Conservation (phyloP, 129 eudicot species). For the Flaveria brownii region DNA sequence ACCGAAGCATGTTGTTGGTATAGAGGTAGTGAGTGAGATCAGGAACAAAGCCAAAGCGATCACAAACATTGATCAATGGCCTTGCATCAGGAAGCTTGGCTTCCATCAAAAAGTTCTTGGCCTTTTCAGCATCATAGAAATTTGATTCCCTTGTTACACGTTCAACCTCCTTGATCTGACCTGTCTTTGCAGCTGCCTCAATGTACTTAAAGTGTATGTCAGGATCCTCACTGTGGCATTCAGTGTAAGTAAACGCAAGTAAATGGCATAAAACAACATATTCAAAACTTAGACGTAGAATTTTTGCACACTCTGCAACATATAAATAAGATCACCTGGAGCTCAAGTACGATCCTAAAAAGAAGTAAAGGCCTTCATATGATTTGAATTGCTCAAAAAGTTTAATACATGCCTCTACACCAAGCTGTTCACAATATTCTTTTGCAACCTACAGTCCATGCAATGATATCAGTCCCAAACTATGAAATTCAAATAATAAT, state of each 20-base stretch:
- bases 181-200: constrained; percentile 98
- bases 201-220: constrained; percentile 96
- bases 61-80: constrained; percentile 95
- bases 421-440: constrained; percentile 93
- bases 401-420: constrained; percentile 89
- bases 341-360: constrained; percentile 93
- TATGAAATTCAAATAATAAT: not conserved
- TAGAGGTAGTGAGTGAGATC: constrained; percentile 97
- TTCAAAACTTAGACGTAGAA: constrained; percentile 3
- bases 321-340: constrained; percentile 61
- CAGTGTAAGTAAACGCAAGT: constrained; percentile 22
- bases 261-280: not conserved
- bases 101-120: constrained; percentile 97
- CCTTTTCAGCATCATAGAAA: constrained; percentile 91
- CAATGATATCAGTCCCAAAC: not conserved
- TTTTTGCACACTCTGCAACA: not conserved
- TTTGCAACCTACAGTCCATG: constrained; percentile 79
- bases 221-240: constrained; percentile 83
- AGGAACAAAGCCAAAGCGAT: constrained; percentile 94
- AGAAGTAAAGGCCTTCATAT: constrained; percentile 92
- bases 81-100: constrained; percentile 99
- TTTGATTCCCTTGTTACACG: constrained; percentile 97
- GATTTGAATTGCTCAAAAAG: constrained; percentile 97
- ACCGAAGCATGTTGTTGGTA: constrained; percentile 95
- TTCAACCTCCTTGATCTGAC: constrained; percentile 97